A percentile compares a stretch with the other conserved stretches of the same genome.
Evolutionary conservation across 352 stramenopile species (phyloP).

Genomic region (Phytophthora pisi): DNA sequence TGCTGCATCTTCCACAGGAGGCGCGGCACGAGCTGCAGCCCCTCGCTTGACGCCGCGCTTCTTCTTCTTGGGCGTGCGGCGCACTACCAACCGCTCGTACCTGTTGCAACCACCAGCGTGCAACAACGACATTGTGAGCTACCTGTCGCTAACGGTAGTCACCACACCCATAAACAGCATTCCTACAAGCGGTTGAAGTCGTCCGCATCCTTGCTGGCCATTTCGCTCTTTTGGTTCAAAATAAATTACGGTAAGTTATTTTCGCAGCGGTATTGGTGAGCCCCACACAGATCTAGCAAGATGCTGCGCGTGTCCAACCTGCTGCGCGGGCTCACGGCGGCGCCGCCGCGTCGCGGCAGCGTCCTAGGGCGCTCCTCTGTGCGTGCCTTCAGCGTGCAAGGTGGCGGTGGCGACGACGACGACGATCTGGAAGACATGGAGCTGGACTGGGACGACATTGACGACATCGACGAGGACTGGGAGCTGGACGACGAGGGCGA

Average conservation of each 20-base stretch:
- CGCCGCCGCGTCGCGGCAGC: constrained; percentile 43
- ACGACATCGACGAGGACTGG: constrained; percentile 36
- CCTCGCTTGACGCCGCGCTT: constrained; percentile 8
- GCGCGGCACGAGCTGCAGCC: background rate
- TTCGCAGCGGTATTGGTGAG: background rate
- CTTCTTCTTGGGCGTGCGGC: constrained; percentile 20
- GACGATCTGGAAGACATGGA: constrained; percentile 51
- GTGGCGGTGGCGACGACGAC: constrained; percentile 33
- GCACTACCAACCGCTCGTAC: constrained; percentile 45
- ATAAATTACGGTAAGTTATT: background rate
- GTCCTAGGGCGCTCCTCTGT: constrained; percentile 18
- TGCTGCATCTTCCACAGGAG: background rate
- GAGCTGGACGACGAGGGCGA: constrained; percentile 28
- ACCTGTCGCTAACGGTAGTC: background rate
- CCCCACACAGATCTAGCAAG: background rate
- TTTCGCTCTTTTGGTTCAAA: background rate
- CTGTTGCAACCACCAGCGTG: constrained; percentile 8
- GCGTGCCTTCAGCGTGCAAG: constrained; percentile 16
- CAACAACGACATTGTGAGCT: background rate
- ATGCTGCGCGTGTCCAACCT: constrained; percentile 71
- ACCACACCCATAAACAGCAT: background rate
- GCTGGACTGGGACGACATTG: constrained; percentile 49
- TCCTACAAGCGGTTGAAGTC: constrained; percentile 47
- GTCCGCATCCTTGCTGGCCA: constrained; percentile 14
- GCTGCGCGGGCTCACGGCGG: constrained; percentile 50